A percentile compares a stretch with the other conserved stretches of the same genome.
phyloP scores from a whole-genome alignment of 2,329 filamentous ascomycete genomes.

The Didymella pinodella region DNA sequence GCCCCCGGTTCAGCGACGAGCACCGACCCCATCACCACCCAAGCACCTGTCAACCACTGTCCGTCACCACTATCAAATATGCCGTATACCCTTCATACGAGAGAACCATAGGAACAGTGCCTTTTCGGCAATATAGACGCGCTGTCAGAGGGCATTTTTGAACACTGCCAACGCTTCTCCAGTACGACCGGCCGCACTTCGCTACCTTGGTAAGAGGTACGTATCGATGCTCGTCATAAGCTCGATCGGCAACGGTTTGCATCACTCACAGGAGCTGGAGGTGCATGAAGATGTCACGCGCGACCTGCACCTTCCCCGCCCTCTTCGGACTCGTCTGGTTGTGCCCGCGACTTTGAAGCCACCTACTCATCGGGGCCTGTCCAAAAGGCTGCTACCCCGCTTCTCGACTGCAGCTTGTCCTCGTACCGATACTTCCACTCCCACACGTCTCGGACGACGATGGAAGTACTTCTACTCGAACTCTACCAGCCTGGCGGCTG shows the following conservation, averaged over 20 bases:
- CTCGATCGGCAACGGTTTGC: constrained; percentile 37
- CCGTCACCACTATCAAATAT: constrained; percentile 14
- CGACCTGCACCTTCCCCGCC: constrained; percentile 41
- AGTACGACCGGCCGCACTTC: constrained; percentile 5
- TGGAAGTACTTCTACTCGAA: constrained; percentile 40
- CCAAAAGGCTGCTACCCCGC: constrained; percentile 42
- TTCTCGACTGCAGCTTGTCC: constrained; percentile 41
- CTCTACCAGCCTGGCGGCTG: constrained; percentile 28
- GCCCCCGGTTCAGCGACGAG: constrained; percentile 26
- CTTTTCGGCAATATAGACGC: not conserved
- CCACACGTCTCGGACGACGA: constrained; percentile 13
- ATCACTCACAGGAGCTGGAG: constrained; percentile 39
- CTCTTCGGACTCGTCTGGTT: constrained; percentile 36
- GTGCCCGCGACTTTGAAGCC: constrained; percentile 47
- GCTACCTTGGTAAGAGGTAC: constrained; percentile 8
- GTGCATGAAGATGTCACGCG: constrained; percentile 46
- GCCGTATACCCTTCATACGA: constrained; percentile 4
- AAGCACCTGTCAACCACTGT: constrained; percentile 11
- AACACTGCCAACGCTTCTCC: not conserved
- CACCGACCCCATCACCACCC: constrained; percentile 22
- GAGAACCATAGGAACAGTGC: not conserved
- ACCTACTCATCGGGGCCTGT: constrained; percentile 40
- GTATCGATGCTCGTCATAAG: constrained; percentile 24
- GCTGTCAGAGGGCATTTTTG: not conserved
- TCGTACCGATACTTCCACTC: constrained; percentile 41